phyloP scores from a whole-genome alignment of 345 rosid species.

The Hibiscus tridactylites region DNA sequence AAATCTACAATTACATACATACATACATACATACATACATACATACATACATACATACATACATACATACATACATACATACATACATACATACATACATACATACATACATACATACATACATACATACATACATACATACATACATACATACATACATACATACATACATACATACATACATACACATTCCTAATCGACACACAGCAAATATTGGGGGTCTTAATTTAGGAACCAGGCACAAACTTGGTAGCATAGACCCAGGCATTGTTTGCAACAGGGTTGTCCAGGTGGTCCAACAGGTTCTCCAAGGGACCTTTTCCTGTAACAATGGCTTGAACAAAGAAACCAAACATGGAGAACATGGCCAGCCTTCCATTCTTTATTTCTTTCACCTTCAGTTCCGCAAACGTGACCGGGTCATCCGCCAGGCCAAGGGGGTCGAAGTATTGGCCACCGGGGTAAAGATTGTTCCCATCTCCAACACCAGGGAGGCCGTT shows the following conservation, averaged over 20 bases:
- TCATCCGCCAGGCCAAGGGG: constrained; percentile 91
- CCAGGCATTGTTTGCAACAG: constrained; percentile 98
- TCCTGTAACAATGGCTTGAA: constrained; percentile 93
- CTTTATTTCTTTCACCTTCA: constrained; percentile 96
- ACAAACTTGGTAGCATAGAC: constrained; percentile 89
- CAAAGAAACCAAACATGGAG: constrained; percentile 98
- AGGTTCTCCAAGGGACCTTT: constrained; percentile 96
- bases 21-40: not conserved
- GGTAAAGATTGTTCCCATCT: constrained; percentile 90
- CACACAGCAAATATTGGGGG: not conserved
- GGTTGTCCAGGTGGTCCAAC: constrained; percentile 83
- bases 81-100: not conserved
- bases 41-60: not conserved
- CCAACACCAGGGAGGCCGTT: constrained; percentile 92
- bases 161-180: not conserved
- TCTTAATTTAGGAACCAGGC: constrained; percentile 56
- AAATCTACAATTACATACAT: constrained; percentile 4
- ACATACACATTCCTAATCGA: not conserved
- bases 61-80: not conserved
- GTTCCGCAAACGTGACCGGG: constrained; percentile 79
- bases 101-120: not conserved
- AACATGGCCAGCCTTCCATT: constrained; percentile 94
- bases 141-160: not conserved
- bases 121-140: not conserved
- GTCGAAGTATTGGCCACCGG: constrained; percentile 85